phyloP scores from a whole-genome alignment of 345 rosid species.

The Eucalyptus pauciflora region DNA sequence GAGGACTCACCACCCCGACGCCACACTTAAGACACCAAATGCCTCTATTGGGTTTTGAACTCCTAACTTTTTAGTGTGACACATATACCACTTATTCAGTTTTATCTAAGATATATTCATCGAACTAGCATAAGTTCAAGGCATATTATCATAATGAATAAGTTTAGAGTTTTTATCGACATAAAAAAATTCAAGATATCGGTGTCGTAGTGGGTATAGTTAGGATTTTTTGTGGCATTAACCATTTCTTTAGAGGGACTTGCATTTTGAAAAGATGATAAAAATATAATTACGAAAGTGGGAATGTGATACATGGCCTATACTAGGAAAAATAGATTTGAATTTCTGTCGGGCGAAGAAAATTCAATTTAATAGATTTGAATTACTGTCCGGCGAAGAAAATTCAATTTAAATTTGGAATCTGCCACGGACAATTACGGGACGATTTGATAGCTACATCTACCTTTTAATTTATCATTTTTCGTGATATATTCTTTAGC shows the following conservation, averaged over 20 bases:
- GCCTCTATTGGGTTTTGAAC: background rate
- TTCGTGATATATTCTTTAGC: background rate
- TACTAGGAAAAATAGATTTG: background rate
- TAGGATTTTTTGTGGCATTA: background rate
- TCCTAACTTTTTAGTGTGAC: background rate
- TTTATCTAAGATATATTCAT: rapidly evolving
- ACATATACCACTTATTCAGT: background rate
- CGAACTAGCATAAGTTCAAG: rapidly evolving
- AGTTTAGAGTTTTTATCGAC: background rate
- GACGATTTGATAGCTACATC: background rate
- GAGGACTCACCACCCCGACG: too few relatives aligned
- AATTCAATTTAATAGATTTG: background rate
- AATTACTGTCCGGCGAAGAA: background rate
- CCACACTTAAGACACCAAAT: too few relatives aligned
- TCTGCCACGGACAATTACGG: background rate
- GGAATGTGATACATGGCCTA: background rate
- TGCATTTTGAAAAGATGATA: background rate
- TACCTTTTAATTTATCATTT: background rate
- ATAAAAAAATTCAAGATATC: too few relatives aligned
- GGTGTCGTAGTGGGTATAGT: rapidly evolving
- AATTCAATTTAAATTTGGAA: background rate
- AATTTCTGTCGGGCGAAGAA: background rate
- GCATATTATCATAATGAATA: too few relatives aligned
- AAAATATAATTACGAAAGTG: background rate
- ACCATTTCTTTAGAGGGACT: background rate